Evolutionary conservation across 164 flowering plant genomes (phyloP), one percentile per base, ranked within the genome.

Genomic region (Macadamia integrifolia): DNA sequence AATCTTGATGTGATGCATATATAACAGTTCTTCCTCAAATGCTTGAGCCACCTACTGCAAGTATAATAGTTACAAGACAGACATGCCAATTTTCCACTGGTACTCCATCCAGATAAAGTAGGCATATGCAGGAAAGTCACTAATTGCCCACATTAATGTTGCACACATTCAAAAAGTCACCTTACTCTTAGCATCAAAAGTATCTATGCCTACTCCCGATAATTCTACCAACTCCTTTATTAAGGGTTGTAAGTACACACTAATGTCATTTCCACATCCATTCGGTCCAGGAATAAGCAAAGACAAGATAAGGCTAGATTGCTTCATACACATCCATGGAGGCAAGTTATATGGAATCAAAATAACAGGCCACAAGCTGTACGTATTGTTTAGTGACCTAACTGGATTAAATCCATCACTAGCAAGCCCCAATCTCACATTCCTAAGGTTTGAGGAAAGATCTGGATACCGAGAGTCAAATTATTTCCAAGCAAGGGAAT

Each of bases 81-180:
- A 43, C 48, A 43, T 43, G 48, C 48, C 48, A 43, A 43, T 5
- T 43, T 43, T 9, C 48, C 48, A 5, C 9, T 6, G 6, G 46
- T 43, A 12, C 42, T 48, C 67, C 76, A 72, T 9, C 80, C 70
- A 1, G 72, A 72, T 15, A 77, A 23, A 31, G n/a, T 57, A 64
- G 0, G 67, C 75, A 74, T 74, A 74, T 3, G 70, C 77, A 0
- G 72, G 70, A 46, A 80, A 80, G 29, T 80, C 76, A 66, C 58
- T 80, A 6, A 80, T 78, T 0, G 71, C 75, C 77, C 77, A 77
- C 15, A 78, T 9, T 3, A 78, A 0, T 2, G 74, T 50, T 17
- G 68, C 75, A 12, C 29, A 65, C 68, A 80, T 29, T 1, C 0
- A 14, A 43, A 75, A 77, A 0, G 2, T 60, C 12, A 64, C 6